Base-by-base conservation (phyloP, 148 eudicot genomes). In the Cornus suecica region DNA sequence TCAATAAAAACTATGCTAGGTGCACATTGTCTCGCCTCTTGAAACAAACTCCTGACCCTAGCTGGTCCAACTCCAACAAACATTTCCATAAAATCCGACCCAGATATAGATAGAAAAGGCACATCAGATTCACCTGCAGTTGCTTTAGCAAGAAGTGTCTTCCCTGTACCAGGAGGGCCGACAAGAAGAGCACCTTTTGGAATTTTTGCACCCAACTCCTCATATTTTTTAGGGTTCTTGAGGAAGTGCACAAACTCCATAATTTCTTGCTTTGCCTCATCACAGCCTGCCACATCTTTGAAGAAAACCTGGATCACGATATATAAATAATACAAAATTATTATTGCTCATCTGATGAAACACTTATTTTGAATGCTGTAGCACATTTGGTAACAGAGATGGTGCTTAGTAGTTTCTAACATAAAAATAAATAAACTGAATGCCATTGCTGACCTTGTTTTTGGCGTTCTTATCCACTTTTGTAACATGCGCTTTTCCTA, bases 131-230 rank as follows among this genome's bases (percentile, higher is more conserved):
- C 94, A 30, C 94, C 94, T 8, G 94, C 94, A 66, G 90, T 87
- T 63, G 94, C 92, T 80, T 87, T 86, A 13, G 91, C 91, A 25
- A 90, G 90, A 74, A 90, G 91, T 10, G 91, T 90, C 75, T 90
- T 90, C 5, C 94, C 94, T 11, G 94, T 90, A 20, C 92, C 94
- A n/a, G 94, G 92, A 73, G 94, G 92, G 6, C 94, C 94, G 0
- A 90, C 92, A 65, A 90, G 84, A 54, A 90, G 84, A 72, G 90
- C 91, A 56, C 94, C 94, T 78, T 88, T 88, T 2, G 91, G 94
- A 32, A 90, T 86, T 82, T 88, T 90, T 4, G 91, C 94, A 1
- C 94, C 94, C 77, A 90, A 75, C 66, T 85, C 87, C 85, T 87
- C 87, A n/a, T 89, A 89, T 71, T 89, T 89, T 62, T 85, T 87